Evolutionary conservation across 306 rosid genomes (phyloP), one percentile per base, ranked within the genome.

Genomic region (Herpetospermum pedunculosum): DNA sequence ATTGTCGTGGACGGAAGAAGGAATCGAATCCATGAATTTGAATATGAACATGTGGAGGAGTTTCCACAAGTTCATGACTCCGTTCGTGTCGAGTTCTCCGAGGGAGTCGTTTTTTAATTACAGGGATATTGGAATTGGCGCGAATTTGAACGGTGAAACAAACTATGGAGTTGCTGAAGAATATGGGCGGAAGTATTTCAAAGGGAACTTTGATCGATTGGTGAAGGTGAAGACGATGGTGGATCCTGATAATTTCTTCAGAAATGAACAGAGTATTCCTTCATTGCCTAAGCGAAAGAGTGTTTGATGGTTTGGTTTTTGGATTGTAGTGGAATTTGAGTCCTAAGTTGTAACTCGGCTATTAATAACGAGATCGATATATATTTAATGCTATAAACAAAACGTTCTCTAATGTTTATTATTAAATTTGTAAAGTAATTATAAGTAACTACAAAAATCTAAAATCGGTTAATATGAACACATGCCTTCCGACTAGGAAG

Each of bases 21-120:
- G 70, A 11, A 49, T 1, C 1, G 83, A 80, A 60, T 69, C 68
- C 23, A 76, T 44, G 0, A 7, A 79, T 25, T 78, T 75, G 70
- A 89, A 88, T 54, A 3, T 77, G 7, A 81, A 77, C 0, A 82
- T 89, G 92, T 87, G 84, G 3, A 80, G 85, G 80, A 84, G 82
- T 59, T 81, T 87, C 19, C 78, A 84, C 26, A 76, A 76, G 23
- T 85, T 79, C 77, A 88, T 89, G 97, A 70, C 88, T 21, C 90
- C 96, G 38, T 86, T 82, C 59, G 94, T 86, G 1, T 83, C 96
- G 0, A 80, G 76, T 48, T 77, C 75, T 44, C 96, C 96, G 2
- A 92, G 96, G 72, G 82, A 79, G 7, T 87, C 92, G 14, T 92
- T 85, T 44, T 80, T 92, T 77, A 92, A 92, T 28, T 87, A 88